Evolutionary conservation across 768 basidiomycete genomes (phyloP), one percentile per base, ranked within the genome.

Genomic region (Fomitopsis pulvina): DNA sequence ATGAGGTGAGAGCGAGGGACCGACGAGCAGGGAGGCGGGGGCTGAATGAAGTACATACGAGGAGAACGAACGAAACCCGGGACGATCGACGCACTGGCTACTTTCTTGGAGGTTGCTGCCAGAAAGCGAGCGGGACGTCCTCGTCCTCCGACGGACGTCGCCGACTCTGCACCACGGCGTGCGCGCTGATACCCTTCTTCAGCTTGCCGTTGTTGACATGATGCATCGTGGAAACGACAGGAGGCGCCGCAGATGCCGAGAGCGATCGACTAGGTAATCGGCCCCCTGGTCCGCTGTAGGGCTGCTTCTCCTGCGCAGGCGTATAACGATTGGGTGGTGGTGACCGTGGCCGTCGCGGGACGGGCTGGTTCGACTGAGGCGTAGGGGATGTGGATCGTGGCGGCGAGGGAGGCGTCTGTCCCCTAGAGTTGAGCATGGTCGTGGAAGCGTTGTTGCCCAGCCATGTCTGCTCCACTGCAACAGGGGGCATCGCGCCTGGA

Each of bases 81-180:
- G 24, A 41, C 12, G 37, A n/a, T 25, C 32, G 21, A 25, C 4
- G 29, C 8, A 38, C 22, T 11, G 26, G 28, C 73, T 66, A 80
- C 62, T 74, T 73, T 60, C 81, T 73, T 57, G 78, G 81, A 61
- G 83, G 86, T 44, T 85, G 85, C 64, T 89, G 86, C 74, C 81
- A 89, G 49, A 87, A 65, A 18, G 89, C 87, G 42, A 92, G 70
- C 18, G 88, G 88, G 32, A 88, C 69, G 60, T 91, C 88, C 61
- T 91, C 88, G 60, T 90, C 87, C 60, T 87, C 85, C 24, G 66
- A 68, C 57, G 71, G 70, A 34, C 73, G 72, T 54, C 73, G 70
- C 51, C 63, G 60, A 16, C 66, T 68, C 47, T 73, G 62, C 18
- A 68, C 54, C 9, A 76, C 70, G 16, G 83, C 85, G 62, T 83